Base-by-base conservation (phyloP, 208 protist species). In the Acanthamoeba sp. region DNA sequence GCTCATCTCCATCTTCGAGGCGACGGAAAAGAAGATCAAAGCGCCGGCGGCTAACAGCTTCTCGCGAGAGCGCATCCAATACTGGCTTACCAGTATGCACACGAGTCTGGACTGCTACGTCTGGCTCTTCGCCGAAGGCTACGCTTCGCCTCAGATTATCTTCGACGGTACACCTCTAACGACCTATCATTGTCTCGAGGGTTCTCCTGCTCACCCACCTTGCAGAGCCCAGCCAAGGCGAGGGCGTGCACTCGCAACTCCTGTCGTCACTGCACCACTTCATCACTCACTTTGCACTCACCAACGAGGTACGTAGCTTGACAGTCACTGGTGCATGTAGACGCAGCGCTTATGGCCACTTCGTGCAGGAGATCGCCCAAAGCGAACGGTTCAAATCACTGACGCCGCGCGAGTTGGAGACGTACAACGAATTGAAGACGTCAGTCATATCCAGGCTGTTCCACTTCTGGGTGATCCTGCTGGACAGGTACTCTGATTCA, bases 51-150 rank as follows among this genome's bases (percentile, higher is more conserved):
- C 90, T 27, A 62, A 50, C 50, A 14, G 29, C 38, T 92, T 84
- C 29, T 62, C 62, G 20, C 27, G 55, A 24, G 50, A 69, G 59
- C 80, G 92, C 10, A 93, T 96, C 32, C 89, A 92, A 9, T 96
- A 95, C 84, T 96, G 95, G 95, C 80, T 93, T 9, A 95, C 62
- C 16, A 29, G 48, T 27, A 76, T 96, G 36, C 57, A 95, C 36
- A 69, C 95, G 3, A 62, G 42, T 32, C 57, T 97, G 18, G 82
- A 96, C 57, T 71, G 85, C 40, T 96, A 95, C 29, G 48, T 95
- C 9, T 97, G 96, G 96, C 55, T 95, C 16, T 96, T 97, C 34
- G 82, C 71, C 16, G 93, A 96, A 40, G 76, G 91, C 18, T 96
- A 95, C 14, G 45, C 93, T 0, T 62, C 94, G n/a, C 96, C 96